Evolutionary conservation across 768 basidiomycete species (phyloP), one percentile per base, ranked within the genome.

Genomic region (Hypholoma sublateritium): DNA sequence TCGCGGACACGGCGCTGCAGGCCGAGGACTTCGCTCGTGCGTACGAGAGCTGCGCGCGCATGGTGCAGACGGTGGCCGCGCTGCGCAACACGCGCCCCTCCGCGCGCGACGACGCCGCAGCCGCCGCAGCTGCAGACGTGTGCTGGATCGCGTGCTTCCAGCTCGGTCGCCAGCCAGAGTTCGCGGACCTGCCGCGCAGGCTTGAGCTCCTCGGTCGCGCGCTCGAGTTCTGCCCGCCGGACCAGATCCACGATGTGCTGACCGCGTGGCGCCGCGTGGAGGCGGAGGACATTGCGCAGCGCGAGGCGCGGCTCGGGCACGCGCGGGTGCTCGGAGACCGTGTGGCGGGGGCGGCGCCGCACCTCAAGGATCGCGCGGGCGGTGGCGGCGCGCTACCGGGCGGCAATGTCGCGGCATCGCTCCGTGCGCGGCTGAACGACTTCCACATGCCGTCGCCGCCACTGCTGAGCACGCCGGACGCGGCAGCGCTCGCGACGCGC

Each of bases 91-190:
- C 75, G 8, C 25, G 64, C 5, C 51, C 71, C 0, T 47, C 58
- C 12, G 63, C 64, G 22, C 37, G 65, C 2, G 74, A 75, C n/a
- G 77, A 82, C 36, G 67, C 71, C 13, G 70, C 71, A 55, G 63
- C 84, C 25, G 70, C 73, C 56, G 86, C 89, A 58, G 89, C 88
- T 1, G 80, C 80, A 46, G 88, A 93, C 61, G 88, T 95, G 35
- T 92, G 89, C 61, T 98, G 95, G 95, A 85, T 89, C 24, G 85
- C 89, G 2, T 93, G 91, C 67, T 93, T 88, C 73, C 88, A 92
- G 70, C 82, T 98, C 2, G 95, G 93, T 14, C 83, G 88, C 57
- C 89, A 94, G 62, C 77, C 84, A 6, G 92, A 90, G 64, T 95
- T 88, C 65, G 65, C 78, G 1, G 88, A 95, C 58, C 70, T 83